phyloP scores from a whole-genome alignment of 371 early-diverging fungal species.

The Rozella allomycis region DNA sequence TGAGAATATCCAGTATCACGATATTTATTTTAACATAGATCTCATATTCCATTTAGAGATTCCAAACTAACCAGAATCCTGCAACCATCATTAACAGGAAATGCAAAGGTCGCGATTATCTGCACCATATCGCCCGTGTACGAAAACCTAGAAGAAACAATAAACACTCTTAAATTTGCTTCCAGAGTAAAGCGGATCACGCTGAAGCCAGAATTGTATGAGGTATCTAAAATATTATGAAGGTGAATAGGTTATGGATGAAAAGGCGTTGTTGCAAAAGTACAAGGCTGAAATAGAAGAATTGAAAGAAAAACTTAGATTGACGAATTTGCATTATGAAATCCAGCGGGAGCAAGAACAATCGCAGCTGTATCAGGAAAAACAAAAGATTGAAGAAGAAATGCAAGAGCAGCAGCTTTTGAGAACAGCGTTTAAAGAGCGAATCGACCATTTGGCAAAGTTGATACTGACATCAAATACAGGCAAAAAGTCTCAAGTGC shows the following conservation, averaged over 20 bases:
- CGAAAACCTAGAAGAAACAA: conserved; percentile 41
- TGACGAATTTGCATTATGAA: conserved; percentile 12
- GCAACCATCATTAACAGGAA: conserved; percentile 54
- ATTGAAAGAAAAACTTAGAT: conserved; percentile 44
- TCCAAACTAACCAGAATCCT: conserved; percentile 72
- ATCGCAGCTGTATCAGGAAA: conserved; percentile 8
- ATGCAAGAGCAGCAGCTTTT: conserved; percentile 40
- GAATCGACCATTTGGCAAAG: conserved; percentile 55
- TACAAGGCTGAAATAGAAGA: conserved; percentile 60
- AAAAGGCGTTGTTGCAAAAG: conserved; percentile 61
- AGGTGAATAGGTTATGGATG: conserved; percentile 34
- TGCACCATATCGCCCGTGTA: conserved; percentile 44
- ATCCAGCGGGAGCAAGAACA: conserved; percentile 17
- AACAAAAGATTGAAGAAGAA: conserved; percentile 37
- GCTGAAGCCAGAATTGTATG: conserved; percentile 39
- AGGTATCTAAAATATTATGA: conserved; percentile 1
- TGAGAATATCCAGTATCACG: conserved; percentile 12
- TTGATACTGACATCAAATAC: conserved; percentile 37
- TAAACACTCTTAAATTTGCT: conserved; percentile 71
- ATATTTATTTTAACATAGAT: conserved; percentile 6
- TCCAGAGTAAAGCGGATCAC: conserved; percentile 46
- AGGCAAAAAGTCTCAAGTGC: too few species aligned
- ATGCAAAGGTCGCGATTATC: conserved; percentile 50
- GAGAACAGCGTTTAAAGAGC: conserved; percentile 49
- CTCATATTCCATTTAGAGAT: conserved; percentile 67